Base-by-base conservation (phyloP, 352 stramenopile genomes). In the Pilasporangium apinafurcum region DNA sequence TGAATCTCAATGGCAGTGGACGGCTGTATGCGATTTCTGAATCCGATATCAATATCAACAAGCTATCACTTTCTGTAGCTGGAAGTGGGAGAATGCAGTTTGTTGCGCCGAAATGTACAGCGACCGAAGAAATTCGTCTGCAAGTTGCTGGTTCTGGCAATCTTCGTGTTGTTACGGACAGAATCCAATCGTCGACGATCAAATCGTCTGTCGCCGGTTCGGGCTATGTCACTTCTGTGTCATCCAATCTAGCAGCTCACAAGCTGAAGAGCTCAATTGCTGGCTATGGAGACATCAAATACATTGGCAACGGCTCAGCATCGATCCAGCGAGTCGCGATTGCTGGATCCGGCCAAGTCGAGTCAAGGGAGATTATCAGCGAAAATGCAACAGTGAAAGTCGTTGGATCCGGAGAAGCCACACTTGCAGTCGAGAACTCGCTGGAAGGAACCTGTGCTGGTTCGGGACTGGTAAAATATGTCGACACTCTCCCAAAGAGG, bases 221-320 rank as follows among this genome's bases (percentile, higher is more conserved):
- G 4, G 44, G 44, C 10, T 20, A 45, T 8, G 28, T 28, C 1
- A 21, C 16, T 5, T 37, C 33, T 6, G 18, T n/a, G 8, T 31
- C 44, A 2, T 13, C 18, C 13, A n/a, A 37, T 8, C 18, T 51
- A 5, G 8, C 4, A 7, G 14, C 17, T 1, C 10, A 26, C 25
- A 51, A 51, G 13, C 44, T 51, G 7, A 51, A 51, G 35, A 43
- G 35, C 17, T 51, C 44, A 17, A 44, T 51, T 16, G 16, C 44
- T 14, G 44, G 44, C 3, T 44, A 28, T 9, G 44, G 44, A 6
- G 28, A 43, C 12, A 35, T 32, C 4, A 44, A 25, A 9, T 24
- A 51, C 18, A 21, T 44, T 28, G 35, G 35, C 18, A 10, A 9
- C 7, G 44, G 44, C 1, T 22, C 6, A 5, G 25, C 33, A 4